A percentile compares a stretch with the other conserved stretches of the same genome.
Conservation (phyloP, 805 yeast genomes). For the Ogataea nonfermentans region DNA sequence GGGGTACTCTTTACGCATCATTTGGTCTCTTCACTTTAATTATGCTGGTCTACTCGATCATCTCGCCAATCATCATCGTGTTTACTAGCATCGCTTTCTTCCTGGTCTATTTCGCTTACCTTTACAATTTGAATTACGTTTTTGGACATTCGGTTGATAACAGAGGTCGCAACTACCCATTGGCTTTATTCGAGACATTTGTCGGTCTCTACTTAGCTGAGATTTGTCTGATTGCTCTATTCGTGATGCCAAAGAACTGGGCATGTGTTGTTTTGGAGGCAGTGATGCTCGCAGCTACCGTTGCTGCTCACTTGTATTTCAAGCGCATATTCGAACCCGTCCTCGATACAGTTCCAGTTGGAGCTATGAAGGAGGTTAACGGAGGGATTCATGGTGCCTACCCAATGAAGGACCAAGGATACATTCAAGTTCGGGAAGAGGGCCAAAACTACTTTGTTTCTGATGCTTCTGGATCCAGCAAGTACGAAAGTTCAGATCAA, state of each 20-base stretch:
- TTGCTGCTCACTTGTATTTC: slow-evolving; percentile 54
- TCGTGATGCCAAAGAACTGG: slow-evolving; percentile 78
- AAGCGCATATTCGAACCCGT: slow-evolving; percentile 60
- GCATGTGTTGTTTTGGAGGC: slow-evolving; percentile 71
- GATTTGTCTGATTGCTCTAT: slow-evolving; percentile 65
- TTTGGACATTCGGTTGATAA: slow-evolving; percentile 56
- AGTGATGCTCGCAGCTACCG: slow-evolving; percentile 57
- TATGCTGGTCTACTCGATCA: slow-evolving; percentile 70
- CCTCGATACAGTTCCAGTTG: slow-evolving; percentile 67
- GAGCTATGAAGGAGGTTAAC: slow-evolving; percentile 51
- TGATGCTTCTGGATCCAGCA: slow-evolving; percentile 25
- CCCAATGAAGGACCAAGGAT: slow-evolving; percentile 66
- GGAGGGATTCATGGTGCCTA: slow-evolving; percentile 41
- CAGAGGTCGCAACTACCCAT: slow-evolving; percentile 72
- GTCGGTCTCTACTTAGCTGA: slow-evolving; percentile 72
- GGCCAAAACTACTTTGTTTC: slow-evolving; percentile 27
- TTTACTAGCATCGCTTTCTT: slow-evolving; percentile 60
- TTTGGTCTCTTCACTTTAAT: slow-evolving; percentile 75
- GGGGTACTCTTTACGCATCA: slow-evolving; percentile 82
- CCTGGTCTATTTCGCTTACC: slow-evolving; percentile 57
- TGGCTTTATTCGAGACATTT: slow-evolving; percentile 69
- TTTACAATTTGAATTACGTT: slow-evolving; percentile 66
- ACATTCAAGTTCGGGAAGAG: slow-evolving; percentile 47
- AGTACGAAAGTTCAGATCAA: slow-evolving; percentile 22
- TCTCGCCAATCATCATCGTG: slow-evolving; percentile 69